Percentiles rank a stretch among this genome's conserved stretches.
These are phyloP conservation scores for Neofusicoccum sp. DNA, from an alignment of 2,329 filamentous ascomycete species.

Conservation along the genomic window DNA sequence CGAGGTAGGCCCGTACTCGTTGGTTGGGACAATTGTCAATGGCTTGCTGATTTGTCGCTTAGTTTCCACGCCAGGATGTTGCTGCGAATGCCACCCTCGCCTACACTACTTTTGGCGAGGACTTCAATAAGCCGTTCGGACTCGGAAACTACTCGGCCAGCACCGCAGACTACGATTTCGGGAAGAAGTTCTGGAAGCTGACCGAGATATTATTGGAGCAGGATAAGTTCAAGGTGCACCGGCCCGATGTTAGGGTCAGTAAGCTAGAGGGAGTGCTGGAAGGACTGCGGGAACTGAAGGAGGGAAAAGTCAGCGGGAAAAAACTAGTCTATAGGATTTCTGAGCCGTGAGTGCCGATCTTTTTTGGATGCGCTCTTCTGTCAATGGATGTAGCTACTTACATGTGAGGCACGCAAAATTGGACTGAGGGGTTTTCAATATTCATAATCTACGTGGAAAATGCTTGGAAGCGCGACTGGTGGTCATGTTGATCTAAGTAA, in stretches of 20 bases:
- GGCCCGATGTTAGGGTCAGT: slow-evolving; percentile 28
- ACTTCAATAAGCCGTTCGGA: slow-evolving; percentile 28
- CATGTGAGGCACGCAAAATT: too few species aligned
- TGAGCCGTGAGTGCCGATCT: too few species aligned
- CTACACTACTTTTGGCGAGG: slow-evolving; percentile 48
- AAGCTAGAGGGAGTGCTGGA: slow-evolving; percentile 35
- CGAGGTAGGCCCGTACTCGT: too few species aligned
- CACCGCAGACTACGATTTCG: slow-evolving; percentile 34
- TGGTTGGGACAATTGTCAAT: too few species aligned
- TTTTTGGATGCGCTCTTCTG: too few species aligned
- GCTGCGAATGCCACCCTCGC: slow-evolving; percentile 45
- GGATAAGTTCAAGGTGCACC: slow-evolving; percentile 37
- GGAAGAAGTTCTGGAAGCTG: slow-evolving; percentile 30
- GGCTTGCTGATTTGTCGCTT: slow-evolving; percentile 19
- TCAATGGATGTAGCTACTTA: too few species aligned
- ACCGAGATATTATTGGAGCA: slow-evolving; percentile 30
- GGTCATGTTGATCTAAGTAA: too few species aligned
- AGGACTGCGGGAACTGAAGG: slow-evolving; percentile 36
- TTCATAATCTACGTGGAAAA: too few species aligned
- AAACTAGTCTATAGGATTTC: slow-evolving; percentile 35
- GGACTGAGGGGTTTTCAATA: too few species aligned
- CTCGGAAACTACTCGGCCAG: slow-evolving; percentile 19
- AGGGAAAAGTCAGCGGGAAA: slow-evolving; percentile 36
- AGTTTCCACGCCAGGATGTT: slow-evolving; percentile 47
- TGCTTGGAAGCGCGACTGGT: too few species aligned